Evolutionary conservation across 176 grass and related monocot species (phyloP), one percentile per base, ranked within the genome.

Genomic region (Oryza longistaminata): DNA sequence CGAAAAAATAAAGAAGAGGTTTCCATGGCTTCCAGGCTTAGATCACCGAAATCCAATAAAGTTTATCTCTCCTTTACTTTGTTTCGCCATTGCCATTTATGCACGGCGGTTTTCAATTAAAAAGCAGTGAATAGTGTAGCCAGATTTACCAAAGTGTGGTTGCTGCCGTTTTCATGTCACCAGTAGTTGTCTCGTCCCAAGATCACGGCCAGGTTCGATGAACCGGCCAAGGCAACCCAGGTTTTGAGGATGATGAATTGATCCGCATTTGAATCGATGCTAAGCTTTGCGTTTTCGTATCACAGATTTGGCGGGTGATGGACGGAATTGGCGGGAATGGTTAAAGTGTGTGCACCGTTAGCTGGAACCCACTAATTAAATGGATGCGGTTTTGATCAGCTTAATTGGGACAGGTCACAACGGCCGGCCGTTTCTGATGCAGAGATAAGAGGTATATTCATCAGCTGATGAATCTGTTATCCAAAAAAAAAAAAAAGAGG

Each of bases 201-300:
- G 39, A 64, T 35, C 13, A 25, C 12, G 58, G 76, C n/a, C 37
- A 65, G 37, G 58, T 78, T 78, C 58, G 58, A 78, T 65, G 58
- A 78, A 65, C 37, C 58, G 2, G 29, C 29, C 29, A n/a, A n/a
- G 58, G 35, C 58, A 16, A 43, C 29, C n/a, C 21, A 62, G 58
- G 58, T 62, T 62, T 62, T 62, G 55, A n/a, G 55, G 19, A 60
- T 3, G 21, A n/a, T 9, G 9, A 19, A 22, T 7, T 21, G 52
- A 58, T 19, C 50, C 52, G 52, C 52, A 53, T 60, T n/a, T 60
- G 7, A 60, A 60, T 40, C 8, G 9, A 8, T 3, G 29, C 29
- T 31, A 40, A 7, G 3, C 2, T 22, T 53, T n/a, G 55, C 55
- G 19, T n/a, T 53, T 60, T 8, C 55, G 19, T n/a, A n/a, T 9